phyloP scores from a whole-genome alignment of 2,329 filamentous ascomycete species.

The Coleophoma crateriformis region DNA sequence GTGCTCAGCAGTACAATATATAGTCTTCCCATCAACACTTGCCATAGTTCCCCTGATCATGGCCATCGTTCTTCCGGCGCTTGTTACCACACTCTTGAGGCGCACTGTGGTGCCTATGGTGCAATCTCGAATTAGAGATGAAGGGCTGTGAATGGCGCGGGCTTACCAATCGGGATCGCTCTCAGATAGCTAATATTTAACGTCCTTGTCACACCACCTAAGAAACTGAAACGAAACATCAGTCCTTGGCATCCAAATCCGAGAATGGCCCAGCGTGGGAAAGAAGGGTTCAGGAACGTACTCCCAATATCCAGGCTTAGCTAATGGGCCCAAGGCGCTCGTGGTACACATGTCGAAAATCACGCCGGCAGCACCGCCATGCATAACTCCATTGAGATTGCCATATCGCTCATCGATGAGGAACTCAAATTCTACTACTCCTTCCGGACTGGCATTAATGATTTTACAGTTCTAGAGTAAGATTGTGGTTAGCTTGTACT shows the following conservation, averaged over 20 bases:
- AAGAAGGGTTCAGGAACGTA: conserved; percentile 15
- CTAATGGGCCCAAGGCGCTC: conserved; percentile 40
- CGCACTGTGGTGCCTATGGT: conserved; percentile 32
- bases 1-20: conserved; percentile 45
- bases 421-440: conserved; percentile 36
- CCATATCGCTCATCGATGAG: conserved; percentile 35
- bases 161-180: conserved; percentile 38
- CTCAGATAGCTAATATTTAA: conserved; percentile 46
- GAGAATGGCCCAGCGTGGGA: neutral
- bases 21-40: conserved; percentile 38
- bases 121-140: no score
- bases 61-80: conserved; percentile 44
- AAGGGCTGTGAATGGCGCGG: no score
- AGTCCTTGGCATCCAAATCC: neutral
- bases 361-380: conserved; percentile 46
- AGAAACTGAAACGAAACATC: conserved; percentile 26
- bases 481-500: neutral
- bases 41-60: conserved; percentile 44
- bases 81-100: conserved; percentile 35
- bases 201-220: conserved; percentile 43
- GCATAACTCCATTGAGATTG: conserved; percentile 42
- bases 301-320: conserved; percentile 43
- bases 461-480: conserved; percentile 13
- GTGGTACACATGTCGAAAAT: conserved; percentile 52
- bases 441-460: conserved; percentile 22